These are phyloP conservation scores for Rhododendron williamsianum DNA, from an alignment of 148 eudicot species.

Conservation along the genomic window DNA sequence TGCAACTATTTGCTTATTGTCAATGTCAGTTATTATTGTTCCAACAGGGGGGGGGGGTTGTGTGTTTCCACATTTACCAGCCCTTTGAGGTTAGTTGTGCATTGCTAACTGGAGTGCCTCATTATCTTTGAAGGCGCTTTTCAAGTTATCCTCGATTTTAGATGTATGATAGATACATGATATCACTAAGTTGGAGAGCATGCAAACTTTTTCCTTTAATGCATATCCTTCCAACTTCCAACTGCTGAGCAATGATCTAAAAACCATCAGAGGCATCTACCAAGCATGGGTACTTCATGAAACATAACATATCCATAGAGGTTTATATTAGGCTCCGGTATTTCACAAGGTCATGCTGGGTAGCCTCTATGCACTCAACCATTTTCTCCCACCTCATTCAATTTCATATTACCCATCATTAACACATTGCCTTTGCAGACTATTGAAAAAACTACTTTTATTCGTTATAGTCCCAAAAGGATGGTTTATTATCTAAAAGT, in stretches of 20 bases:
- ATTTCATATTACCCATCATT: too few relatives aligned
- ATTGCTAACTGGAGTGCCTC: background rate
- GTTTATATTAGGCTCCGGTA: too few relatives aligned
- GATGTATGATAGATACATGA: background rate
- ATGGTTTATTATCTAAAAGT: too few relatives aligned
- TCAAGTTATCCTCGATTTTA: background rate
- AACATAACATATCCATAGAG: background rate
- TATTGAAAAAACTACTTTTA: background rate
- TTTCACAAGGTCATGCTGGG: background rate
- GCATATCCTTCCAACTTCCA: background rate
- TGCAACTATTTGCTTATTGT: background rate
- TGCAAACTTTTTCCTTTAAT: background rate
- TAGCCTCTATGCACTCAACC: background rate
- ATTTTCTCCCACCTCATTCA: background rate
- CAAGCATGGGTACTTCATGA: background rate
- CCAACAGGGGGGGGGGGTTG: background rate
- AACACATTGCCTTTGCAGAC: background rate
- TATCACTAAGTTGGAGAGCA: background rate
- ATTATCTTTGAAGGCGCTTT: background rate
- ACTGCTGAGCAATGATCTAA: background rate
- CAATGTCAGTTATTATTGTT: background rate
- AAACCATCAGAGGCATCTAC: background rate
- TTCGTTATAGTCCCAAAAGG: background rate
- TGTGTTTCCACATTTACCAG: slow-evolving; percentile 69
- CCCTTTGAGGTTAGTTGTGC: slow-evolving; percentile 65